Evolutionary conservation across 2,329 filamentous ascomycete species (phyloP), one percentile per base, ranked within the genome.

Genomic region (Cordyceps tenuipes): DNA sequence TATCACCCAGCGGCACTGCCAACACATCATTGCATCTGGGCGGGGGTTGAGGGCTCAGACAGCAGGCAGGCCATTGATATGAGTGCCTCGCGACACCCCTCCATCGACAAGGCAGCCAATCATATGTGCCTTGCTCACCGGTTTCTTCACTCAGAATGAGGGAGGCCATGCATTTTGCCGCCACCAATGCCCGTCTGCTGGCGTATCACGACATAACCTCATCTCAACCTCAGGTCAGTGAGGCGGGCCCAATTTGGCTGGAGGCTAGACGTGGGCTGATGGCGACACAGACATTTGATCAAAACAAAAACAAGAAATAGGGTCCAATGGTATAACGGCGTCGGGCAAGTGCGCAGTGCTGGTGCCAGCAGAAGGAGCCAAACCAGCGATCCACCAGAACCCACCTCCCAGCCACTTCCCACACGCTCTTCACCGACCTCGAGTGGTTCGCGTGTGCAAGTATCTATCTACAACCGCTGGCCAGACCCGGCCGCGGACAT

Each of bases 21-120:
- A 62, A 47, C 61, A 55, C 61, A 62, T 59, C 61, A 62, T 53
- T 62, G 61, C 61, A 62, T 62, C 41, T 43, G 47, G 47, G 61
- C 56, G 61, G 61, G 56, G 51, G 36, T 59, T 62, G 39, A 55
- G 44, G 44, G 50, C 50, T 59, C 52, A 59, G 54, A 52, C 43
- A 59, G 23, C 51, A 52, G 49, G 39, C 51, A 50, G 36, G 26
- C 44, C 34, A 43, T 54, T 34, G 34, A 41, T 43, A 47, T 29
- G 26, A 19, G 34, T 56, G 52, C 49, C 44, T 58, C 54, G 44
- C 54, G 43, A 46, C 55, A 59, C 60, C 60, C 60, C 55, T 55
- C 60, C 29, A 39, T 58, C 26, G 43, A 50, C 41, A 51, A 31
- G 48, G 52, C 53, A 52, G 29, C 60, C 60, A 61, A 61, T 61